A percentile compares a stretch with the other conserved stretches of the same genome.
phyloP scores from a whole-genome alignment of 1,284 basidiomycete genomes.

The Apiotrichum porosum region DNA sequence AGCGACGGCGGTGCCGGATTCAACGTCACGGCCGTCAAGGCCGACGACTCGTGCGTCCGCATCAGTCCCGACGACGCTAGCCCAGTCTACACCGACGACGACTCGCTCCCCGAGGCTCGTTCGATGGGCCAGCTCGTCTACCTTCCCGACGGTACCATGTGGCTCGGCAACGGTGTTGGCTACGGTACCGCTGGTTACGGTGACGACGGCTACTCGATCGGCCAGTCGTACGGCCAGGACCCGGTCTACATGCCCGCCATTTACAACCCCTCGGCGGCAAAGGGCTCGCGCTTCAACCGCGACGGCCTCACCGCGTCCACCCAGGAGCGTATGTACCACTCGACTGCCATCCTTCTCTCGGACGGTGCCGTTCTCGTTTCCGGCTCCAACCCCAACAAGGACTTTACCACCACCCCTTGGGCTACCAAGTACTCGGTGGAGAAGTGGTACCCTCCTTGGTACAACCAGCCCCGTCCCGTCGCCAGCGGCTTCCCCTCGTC shows the following conservation, averaged over 20 bases:
- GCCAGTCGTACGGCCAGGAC: constrained; percentile 43
- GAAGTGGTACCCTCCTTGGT: constrained; percentile 50
- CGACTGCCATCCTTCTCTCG: constrained; percentile 75
- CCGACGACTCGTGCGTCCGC: constrained; percentile 50
- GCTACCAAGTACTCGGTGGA: constrained; percentile 46
- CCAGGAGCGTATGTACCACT: constrained; percentile 80
- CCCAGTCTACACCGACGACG: constrained; percentile 61
- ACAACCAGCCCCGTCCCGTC: constrained; percentile 65
- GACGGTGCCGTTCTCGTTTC: constrained; percentile 82
- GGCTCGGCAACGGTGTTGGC: constrained; percentile 63
- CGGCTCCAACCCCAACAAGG: constrained; percentile 72
- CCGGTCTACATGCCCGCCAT: constrained; percentile 45
- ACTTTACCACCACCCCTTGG: constrained; percentile 52
- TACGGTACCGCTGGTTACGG: constrained; percentile 60
- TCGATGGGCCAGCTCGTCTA: constrained; percentile 70
- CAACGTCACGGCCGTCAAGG: constrained; percentile 44
- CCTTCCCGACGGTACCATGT: constrained; percentile 47
- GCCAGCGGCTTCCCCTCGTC: constrained; percentile 27
- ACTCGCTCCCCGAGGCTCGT: constrained; percentile 64
- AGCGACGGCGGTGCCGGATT: constrained; percentile 41
- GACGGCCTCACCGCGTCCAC: constrained; percentile 62
- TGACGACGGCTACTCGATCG: constrained; percentile 40
- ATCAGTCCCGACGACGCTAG: constrained; percentile 72
- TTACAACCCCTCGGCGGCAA: constrained; percentile 63
- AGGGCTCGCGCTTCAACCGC: constrained; percentile 64